Conservation (phyloP, 176 grass and related monocot genomes). For the Carex myosuroides region DNA sequence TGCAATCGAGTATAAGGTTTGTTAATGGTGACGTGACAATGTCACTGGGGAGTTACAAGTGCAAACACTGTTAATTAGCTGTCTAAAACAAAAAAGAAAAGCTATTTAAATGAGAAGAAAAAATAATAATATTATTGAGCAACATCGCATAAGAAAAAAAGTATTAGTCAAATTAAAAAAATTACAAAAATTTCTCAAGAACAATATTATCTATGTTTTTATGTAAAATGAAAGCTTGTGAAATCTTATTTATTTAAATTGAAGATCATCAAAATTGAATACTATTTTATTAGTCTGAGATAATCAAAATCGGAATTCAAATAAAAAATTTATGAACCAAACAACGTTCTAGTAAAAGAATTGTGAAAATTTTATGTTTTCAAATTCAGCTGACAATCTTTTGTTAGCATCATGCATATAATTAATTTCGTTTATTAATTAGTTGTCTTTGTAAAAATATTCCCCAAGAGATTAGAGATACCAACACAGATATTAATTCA, state of each 20-base stretch:
- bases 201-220: too few species aligned
- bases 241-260: too few species aligned
- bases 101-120: neutral
- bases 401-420: too few species aligned
- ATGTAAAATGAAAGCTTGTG: too few species aligned
- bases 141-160: too few species aligned
- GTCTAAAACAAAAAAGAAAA: neutral
- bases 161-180: too few species aligned
- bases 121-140: too few species aligned
- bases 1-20: neutral
- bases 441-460: neutral
- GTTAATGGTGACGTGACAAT: neutral
- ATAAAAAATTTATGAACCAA: neutral
- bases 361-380: too few species aligned
- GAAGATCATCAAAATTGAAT: too few species aligned
- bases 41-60: neutral
- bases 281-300: neutral
- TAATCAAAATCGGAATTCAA: neutral
- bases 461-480: neutral
- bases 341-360: neutral
- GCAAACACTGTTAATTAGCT: neutral
- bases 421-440: neutral
- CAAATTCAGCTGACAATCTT: too few species aligned
- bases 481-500: neutral
- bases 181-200: too few species aligned